Evolutionary conservation across 805 yeast species (phyloP).

Genomic region (Clavispora carvajalis): DNA sequence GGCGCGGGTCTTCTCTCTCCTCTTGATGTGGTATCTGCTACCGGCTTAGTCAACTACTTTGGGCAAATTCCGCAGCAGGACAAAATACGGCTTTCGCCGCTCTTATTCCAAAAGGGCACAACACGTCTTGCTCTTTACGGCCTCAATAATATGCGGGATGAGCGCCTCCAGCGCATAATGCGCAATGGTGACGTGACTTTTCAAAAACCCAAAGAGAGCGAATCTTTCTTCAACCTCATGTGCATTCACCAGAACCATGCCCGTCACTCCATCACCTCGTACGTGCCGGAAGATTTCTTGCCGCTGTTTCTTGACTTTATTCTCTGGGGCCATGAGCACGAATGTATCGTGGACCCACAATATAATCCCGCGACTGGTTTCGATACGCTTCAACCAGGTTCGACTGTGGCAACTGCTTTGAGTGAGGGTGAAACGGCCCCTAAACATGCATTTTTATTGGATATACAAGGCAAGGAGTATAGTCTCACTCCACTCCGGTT

Average conservation of each 20-base stretch:
- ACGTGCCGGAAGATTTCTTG: slow-evolving; percentile 77
- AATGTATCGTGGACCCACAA: slow-evolving; percentile 70
- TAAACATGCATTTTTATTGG: slow-evolving; percentile 70
- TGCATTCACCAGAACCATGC: slow-evolving; percentile 91
- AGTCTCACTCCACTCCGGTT: slow-evolving; percentile 57
- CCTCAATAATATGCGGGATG: slow-evolving; percentile 83
- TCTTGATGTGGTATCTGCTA: slow-evolving; percentile 72
- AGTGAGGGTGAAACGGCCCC: slow-evolving; percentile 76
- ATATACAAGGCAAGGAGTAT: slow-evolving; percentile 53
- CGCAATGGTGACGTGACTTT: slow-evolving; percentile 77
- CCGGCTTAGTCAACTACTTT: slow-evolving; percentile 85
- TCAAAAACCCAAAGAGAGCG: slow-evolving; percentile 57
- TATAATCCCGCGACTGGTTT: slow-evolving; percentile 59
- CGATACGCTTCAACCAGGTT: slow-evolving; percentile 85
- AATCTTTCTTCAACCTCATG: slow-evolving; percentile 78
- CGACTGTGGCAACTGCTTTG: slow-evolving; percentile 87
- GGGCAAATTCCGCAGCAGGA: slow-evolving; percentile 79
- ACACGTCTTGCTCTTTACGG: slow-evolving; percentile 88
- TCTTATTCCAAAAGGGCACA: slow-evolving; percentile 74
- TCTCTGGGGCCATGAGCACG: slow-evolving; percentile 98
- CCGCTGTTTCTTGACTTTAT: slow-evolving; percentile 81
- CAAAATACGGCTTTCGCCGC: slow-evolving; percentile 65
- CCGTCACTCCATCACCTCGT: slow-evolving; percentile 72
- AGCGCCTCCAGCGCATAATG: slow-evolving; percentile 76
- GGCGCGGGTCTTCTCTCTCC: slow-evolving; percentile 83